Conservation (phyloP, 257 asterid genomes). For the Handroanthus guayacan region DNA sequence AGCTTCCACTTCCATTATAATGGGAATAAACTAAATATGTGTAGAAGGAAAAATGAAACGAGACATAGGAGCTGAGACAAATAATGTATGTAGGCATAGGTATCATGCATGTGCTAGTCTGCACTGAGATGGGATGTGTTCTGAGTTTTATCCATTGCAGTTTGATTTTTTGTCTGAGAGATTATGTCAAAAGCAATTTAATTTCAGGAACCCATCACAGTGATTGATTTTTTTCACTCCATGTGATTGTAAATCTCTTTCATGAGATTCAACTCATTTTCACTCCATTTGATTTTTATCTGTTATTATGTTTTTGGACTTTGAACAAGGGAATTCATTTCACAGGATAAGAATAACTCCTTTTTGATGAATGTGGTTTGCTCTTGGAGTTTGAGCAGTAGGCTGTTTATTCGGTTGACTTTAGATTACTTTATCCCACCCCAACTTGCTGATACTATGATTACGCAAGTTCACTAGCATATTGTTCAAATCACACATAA, state of each 20-base stretch:
- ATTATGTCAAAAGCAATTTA: neutral
- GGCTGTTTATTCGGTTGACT: neutral
- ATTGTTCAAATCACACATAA: neutral
- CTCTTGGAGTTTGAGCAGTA: neutral
- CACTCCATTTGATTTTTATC: neutral
- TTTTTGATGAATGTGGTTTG: neutral
- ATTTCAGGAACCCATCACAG: neutral
- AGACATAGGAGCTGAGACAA: neutral
- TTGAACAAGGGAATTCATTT: neutral
- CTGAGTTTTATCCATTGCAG: too few relatives aligned
- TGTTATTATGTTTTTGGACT: neutral
- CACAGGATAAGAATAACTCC: neutral
- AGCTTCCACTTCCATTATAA: neutral
- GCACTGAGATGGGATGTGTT: conserved; percentile 2
- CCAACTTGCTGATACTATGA: neutral
- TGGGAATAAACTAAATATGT: neutral
- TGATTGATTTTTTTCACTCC: too few relatives aligned
- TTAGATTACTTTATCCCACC: too few relatives aligned
- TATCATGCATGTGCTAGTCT: neutral
- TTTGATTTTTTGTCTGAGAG: neutral
- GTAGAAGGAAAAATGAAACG: neutral
- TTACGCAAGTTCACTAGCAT: neutral
- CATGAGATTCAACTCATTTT: neutral
- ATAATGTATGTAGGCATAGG: conserved; percentile 3
- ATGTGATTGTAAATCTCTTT: neutral